Percentiles rank a stretch among this genome's conserved stretches.
These are phyloP conservation scores for Botrytis elliptica DNA, from an alignment of 2,329 filamentous ascomycete species.

Conservation along the genomic window DNA sequence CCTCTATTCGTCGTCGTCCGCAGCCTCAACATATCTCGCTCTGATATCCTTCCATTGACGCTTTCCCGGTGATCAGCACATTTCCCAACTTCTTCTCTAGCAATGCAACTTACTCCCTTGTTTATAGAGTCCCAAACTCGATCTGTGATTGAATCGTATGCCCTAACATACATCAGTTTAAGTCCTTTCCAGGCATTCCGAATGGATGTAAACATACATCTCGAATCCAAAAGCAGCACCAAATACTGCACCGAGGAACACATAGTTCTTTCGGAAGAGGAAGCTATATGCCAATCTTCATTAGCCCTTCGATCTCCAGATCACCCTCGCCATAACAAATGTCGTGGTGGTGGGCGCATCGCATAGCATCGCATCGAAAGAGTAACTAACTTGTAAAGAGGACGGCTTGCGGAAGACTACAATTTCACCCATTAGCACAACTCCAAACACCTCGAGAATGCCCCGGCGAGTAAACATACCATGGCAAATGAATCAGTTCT, in stretches of 20 bases:
- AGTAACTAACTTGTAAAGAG: conserved; percentile 39
- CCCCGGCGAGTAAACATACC: background rate
- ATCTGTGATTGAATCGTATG: conserved; percentile 79
- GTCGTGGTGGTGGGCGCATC: conserved; percentile 10
- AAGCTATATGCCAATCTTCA: conserved; percentile 52
- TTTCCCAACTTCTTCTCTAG: background rate
- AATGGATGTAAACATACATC: conserved; percentile 63
- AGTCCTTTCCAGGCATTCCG: conserved; percentile 6
- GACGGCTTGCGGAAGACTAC: conserved; percentile 26
- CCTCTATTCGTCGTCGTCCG: conserved; percentile 59
- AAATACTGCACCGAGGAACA: conserved; percentile 87
- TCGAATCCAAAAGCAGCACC: conserved; percentile 85
- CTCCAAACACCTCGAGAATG: too few species aligned
- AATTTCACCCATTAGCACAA: conserved; percentile 8
- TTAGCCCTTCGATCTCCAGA: conserved; percentile 24
- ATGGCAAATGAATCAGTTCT: conserved; percentile 13
- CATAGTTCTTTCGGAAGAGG: conserved; percentile 81
- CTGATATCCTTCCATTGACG: conserved; percentile 99
- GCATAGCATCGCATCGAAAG: conserved; percentile 17
- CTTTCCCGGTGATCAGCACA: conserved; percentile 51
- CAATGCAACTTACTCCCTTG: conserved; percentile 72
- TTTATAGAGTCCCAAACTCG: conserved; percentile 89
- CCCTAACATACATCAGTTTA: conserved; percentile 50
- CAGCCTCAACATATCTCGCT: conserved; percentile 74
- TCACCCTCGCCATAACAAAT: background rate